These are phyloP conservation scores for Aureobasidium namibiae DNA, from an alignment of 2,329 filamentous ascomycete species.

Conservation along the genomic window DNA sequence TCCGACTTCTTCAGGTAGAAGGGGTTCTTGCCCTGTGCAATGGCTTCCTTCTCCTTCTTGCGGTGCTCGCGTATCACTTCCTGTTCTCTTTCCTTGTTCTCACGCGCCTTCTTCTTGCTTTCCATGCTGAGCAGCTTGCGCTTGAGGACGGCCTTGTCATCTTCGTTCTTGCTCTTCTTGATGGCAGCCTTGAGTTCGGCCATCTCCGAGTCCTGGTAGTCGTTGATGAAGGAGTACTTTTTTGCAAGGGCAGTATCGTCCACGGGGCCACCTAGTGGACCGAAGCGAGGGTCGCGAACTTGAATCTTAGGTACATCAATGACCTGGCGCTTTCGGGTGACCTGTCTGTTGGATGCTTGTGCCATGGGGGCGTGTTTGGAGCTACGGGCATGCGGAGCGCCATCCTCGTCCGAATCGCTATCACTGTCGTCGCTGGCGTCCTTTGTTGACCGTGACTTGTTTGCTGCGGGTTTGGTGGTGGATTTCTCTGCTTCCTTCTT, in stretches of 20 bases:
- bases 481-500: background rate
- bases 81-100: slow-evolving; percentile 60
- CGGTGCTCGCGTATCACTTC: slow-evolving; percentile 67
- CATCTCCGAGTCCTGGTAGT: slow-evolving; percentile 81
- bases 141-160: slow-evolving; percentile 62
- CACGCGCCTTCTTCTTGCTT: slow-evolving; percentile 62
- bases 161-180: slow-evolving; percentile 56
- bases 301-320: slow-evolving; percentile 52
- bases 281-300: slow-evolving; percentile 80
- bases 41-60: slow-evolving; percentile 71
- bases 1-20: slow-evolving; percentile 89
- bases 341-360: slow-evolving; percentile 72
- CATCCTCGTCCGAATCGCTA: slow-evolving; percentile 22
- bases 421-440: slow-evolving; percentile 16
- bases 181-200: slow-evolving; percentile 61
- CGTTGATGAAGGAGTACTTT: slow-evolving; percentile 80
- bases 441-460: slow-evolving; percentile 18
- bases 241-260: slow-evolving; percentile 55
- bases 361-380: slow-evolving; percentile 88
- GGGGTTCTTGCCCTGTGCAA: slow-evolving; percentile 82
- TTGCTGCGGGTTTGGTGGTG: slow-evolving; percentile 6
- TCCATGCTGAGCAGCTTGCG: slow-evolving; percentile 69
- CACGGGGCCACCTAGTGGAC: slow-evolving; percentile 40
- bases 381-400: slow-evolving; percentile 39
- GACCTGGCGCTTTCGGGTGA: slow-evolving; percentile 71